phyloP scores from a whole-genome alignment of 1,139 yeast genomes.

The Suhomyces coccinellae region DNA sequence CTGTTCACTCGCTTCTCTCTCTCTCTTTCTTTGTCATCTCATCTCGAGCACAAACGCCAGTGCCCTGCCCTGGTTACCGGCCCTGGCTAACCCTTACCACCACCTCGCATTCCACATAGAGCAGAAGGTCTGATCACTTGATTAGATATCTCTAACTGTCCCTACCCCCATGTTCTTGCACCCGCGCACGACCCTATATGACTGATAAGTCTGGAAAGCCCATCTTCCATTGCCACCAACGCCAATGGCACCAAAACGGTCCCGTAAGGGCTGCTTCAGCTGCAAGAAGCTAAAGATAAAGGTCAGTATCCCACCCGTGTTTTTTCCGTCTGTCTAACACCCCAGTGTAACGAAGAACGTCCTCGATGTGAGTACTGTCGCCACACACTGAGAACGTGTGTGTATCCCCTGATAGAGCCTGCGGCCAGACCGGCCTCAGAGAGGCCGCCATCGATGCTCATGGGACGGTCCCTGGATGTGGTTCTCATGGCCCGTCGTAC shows the following conservation, averaged over 20 bases:
- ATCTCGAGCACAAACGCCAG: no score
- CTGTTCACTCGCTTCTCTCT: no score
- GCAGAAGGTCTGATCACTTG: no score
- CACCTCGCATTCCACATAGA: no score
- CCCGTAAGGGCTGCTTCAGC: slow-evolving; percentile 33
- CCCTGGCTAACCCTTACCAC: no score
- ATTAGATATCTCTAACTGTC: no score
- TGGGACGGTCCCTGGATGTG: neutral
- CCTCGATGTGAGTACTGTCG: slow-evolving; percentile 42
- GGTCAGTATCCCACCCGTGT: slow-evolving; percentile 17
- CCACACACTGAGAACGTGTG: slow-evolving; percentile 33
- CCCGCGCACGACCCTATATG: neutral
- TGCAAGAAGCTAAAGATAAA: slow-evolving; percentile 34
- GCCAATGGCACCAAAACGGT: slow-evolving; percentile 17
- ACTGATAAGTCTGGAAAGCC: neutral
- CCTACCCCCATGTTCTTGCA: no score
- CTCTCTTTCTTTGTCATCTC: no score
- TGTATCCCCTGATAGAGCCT: slow-evolving; percentile 20
- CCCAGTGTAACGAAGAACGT: slow-evolving; percentile 34
- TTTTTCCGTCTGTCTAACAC: slow-evolving; percentile 2
- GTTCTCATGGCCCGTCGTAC: neutral
- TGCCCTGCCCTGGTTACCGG: no score
- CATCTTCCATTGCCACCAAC: neutral
- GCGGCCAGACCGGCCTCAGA: neutral
- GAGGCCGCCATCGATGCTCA: neutral